Evolutionary conservation across 1,139 yeast genomes (phyloP), one percentile per base, ranked within the genome.

Genomic region (Blastobotrys ciferrii): DNA sequence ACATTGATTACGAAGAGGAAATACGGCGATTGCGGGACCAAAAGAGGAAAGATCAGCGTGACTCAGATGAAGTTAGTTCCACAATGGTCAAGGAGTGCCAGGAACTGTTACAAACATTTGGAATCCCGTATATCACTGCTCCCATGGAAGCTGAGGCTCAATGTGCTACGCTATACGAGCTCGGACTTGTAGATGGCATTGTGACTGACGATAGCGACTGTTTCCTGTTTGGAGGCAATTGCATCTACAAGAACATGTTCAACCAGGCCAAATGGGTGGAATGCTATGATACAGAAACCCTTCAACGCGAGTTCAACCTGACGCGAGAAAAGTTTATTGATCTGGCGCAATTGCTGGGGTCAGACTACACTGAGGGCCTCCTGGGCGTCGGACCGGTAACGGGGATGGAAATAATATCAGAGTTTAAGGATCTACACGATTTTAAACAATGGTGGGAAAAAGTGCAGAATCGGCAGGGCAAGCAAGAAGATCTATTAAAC

Each of bases 81-180:
- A 78, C 78, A 2, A 92, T 94, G 98, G 78, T 92, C 18, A 74
- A 76, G 41, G 98, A 92, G 62, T 94, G 95, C 9, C 97, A 92
- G 65, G 96, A 88, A 53, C 71, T 94, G 36, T 71, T 94, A 4
- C 78, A 84, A 32, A 54, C 94, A 49, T 94, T 94, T 71, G 98
- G 98, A 0, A 85, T 92, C 9, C 98, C 98, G 0, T 92, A 80
- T 58, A 78, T 92, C 5, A 87, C 96, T 0, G 97, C 98, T 0
- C 98, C 98, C 0, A 88, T 87, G 88, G 98, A 92, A 67, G 98
- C 98, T 1, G 98, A 92, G 70, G 97, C 98, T 0, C 98, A 92
- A 62, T 92, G 98, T 68, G 97, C 96, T 0, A 87, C 83, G 56
- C 69, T 92, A 9, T 67, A 80, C 44, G 66, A 68, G 20, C 65